Conservation (phyloP, 2,329 filamentous ascomycete species). For the Gremmenia infestans region DNA sequence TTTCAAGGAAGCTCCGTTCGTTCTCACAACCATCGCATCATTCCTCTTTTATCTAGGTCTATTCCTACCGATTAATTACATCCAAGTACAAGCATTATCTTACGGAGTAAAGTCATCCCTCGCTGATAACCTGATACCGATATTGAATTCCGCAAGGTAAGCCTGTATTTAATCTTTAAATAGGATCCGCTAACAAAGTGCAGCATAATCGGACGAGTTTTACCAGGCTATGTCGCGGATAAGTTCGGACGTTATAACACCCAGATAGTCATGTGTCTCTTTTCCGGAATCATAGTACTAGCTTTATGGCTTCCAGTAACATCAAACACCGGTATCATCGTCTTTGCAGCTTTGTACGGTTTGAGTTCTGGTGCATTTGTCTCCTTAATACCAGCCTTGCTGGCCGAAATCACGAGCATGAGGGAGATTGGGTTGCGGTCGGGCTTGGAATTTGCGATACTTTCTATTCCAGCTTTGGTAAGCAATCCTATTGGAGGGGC, state of each 20-base stretch:
- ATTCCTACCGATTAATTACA: conserved; percentile 46
- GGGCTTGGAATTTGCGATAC: too few species aligned
- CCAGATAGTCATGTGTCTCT: conserved; percentile 15
- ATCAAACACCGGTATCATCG: conserved; percentile 18
- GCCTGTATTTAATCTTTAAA: neutral
- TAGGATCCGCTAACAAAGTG: neutral
- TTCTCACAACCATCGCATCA: conserved; percentile 39
- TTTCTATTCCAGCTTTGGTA: too few species aligned
- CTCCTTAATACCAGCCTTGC: too few species aligned
- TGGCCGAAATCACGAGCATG: too few species aligned
- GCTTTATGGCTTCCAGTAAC: conserved; percentile 26
- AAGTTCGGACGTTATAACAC: conserved; percentile 27
- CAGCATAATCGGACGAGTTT: conserved; percentile 45
- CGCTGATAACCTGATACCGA: conserved; percentile 45
- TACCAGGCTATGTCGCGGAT: conserved; percentile 34
- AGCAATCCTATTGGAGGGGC: too few species aligned
- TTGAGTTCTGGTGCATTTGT: too few species aligned
- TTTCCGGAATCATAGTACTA: conserved; percentile 19
- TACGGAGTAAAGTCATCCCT: conserved; percentile 42
- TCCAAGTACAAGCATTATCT: conserved; percentile 34
- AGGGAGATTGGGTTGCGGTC: too few species aligned
- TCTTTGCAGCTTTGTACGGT: conserved; percentile 26
- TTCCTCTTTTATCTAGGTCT: conserved; percentile 40
- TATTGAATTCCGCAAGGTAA: conserved; percentile 44
- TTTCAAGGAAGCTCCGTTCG: conserved; percentile 33